phyloP scores from a whole-genome alignment of 352 stramenopile species.

The Globisporangium mamillatum region DNA sequence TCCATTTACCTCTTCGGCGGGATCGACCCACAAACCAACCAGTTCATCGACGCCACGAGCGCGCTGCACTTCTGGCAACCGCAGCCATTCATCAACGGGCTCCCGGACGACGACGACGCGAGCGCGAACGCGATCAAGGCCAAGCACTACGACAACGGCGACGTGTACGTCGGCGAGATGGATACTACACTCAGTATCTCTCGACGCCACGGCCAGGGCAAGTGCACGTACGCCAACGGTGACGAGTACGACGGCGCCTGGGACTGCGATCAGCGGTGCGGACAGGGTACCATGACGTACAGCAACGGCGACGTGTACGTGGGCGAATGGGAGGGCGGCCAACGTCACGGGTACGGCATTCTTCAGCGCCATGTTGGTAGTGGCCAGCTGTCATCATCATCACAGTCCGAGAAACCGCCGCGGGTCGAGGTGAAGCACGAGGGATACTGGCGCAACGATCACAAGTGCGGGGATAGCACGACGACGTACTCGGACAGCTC shows the following conservation, averaged over 20 bases:
- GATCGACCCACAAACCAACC: conserved; percentile 22
- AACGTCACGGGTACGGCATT: conserved; percentile 53
- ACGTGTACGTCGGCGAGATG: conserved; percentile 74
- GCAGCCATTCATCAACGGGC: conserved; percentile 29
- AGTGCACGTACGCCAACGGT: conserved; percentile 53
- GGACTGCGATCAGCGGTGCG: conserved; percentile 41
- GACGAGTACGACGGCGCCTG: conserved; percentile 73
- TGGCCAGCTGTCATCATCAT: not conserved
- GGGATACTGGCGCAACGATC: conserved; percentile 63
- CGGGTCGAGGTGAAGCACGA: conserved; percentile 52
- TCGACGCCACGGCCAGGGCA: conserved; percentile 55
- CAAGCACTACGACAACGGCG: conserved; percentile 49
- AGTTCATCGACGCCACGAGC: conserved; percentile 37
- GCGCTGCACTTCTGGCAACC: conserved; percentile 63
- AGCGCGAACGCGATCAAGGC: conserved; percentile 40
- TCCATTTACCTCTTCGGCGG: conserved; percentile 67
- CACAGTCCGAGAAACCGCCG: not conserved
- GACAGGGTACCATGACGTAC: conserved; percentile 54
- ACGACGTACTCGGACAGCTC: conserved; percentile 64
- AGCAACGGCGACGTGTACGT: conserved; percentile 46
- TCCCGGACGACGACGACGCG: conserved; percentile 26
- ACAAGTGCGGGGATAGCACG: conserved; percentile 52
- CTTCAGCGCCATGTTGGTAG: conserved; percentile 23
- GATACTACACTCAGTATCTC: conserved; percentile 4
- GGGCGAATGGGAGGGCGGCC: conserved; percentile 47